Percentiles rank a stretch among this genome's conserved stretches.
Evolutionary conservation across 1,284 basidiomycete species (phyloP).

Genomic region (Microbotryum lychnidis-dioicae): DNA sequence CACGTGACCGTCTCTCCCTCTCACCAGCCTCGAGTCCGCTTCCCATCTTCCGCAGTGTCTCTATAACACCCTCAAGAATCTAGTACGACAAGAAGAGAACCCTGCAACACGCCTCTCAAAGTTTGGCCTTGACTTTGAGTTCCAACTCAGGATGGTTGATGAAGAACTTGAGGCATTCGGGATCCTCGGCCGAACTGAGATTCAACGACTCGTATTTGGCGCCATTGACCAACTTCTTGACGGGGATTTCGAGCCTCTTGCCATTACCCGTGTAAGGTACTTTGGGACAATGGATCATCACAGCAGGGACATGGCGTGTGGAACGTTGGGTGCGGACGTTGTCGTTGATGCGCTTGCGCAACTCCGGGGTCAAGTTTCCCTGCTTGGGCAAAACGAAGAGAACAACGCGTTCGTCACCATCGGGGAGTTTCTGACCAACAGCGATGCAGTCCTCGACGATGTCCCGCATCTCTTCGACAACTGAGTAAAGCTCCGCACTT

Average conservation of each 20-base stretch:
- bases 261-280: conserved; percentile 65
- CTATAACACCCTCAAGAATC: no score
- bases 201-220: conserved; percentile 22
- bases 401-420: conserved; percentile 71
- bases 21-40: no score
- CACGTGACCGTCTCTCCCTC: no score
- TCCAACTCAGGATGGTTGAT: conserved; percentile 26
- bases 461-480: conserved; percentile 49
- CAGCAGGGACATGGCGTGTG: conserved; percentile 25
- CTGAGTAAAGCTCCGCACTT: conserved; percentile 74
- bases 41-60: no score
- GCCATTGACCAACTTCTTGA: conserved; percentile 56
- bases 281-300: conserved; percentile 18
- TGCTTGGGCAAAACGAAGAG: conserved; percentile 65
- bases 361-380: conserved; percentile 49
- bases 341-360: conserved; percentile 46
- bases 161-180: conserved; percentile 23
- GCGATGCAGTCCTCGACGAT: conserved; percentile 46
- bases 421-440: conserved; percentile 62
- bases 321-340: conserved; percentile 23
- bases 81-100: no score
- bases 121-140: conserved; percentile 17
- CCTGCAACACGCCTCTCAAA: background rate
- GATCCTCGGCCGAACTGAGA: conserved; percentile 25
- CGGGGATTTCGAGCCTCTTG: conserved; percentile 65